A percentile compares a stretch with the other conserved stretches of the same genome.
phyloP scores from a whole-genome alignment of 768 basidiomycete genomes.

The Lentinula detonsa region DNA sequence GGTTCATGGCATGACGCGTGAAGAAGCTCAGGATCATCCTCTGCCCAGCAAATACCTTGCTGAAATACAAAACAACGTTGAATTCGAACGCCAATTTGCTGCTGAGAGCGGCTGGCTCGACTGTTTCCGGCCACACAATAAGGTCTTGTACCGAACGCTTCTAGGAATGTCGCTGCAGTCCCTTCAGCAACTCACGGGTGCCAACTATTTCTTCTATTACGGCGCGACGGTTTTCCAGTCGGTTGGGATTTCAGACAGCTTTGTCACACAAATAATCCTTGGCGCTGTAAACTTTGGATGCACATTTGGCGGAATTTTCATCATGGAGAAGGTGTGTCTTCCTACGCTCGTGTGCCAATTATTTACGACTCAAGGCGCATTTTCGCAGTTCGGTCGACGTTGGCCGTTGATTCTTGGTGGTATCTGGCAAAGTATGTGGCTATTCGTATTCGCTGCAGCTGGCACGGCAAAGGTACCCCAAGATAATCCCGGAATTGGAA shows the following conservation, averaged over 20 bases:
- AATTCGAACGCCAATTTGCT: constrained; percentile 35
- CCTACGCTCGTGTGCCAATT: background rate
- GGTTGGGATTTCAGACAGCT: constrained; percentile 64
- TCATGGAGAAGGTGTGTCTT: constrained; percentile 54
- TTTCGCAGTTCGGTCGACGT: constrained; percentile 53
- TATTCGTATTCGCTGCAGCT: constrained; percentile 69
- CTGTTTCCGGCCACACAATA: constrained; percentile 52
- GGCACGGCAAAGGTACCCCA: constrained; percentile 57
- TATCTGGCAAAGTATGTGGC: constrained; percentile 64
- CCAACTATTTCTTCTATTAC: constrained; percentile 55
- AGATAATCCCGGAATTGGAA: constrained; percentile 42
- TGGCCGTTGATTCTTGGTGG: constrained; percentile 62
- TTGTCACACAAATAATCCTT: constrained; percentile 69
- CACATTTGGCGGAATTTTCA: constrained; percentile 68
- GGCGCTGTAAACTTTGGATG: constrained; percentile 68
- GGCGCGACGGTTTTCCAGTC: constrained; percentile 61
- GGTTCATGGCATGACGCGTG: constrained; percentile 37
- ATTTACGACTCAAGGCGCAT: background rate
- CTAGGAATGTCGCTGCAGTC: constrained; percentile 62
- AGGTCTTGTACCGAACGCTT: constrained; percentile 58
- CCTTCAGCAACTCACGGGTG: constrained; percentile 68
- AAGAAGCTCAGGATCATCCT: constrained; percentile 31
- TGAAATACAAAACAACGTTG: constrained; percentile 48
- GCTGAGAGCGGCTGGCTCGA: constrained; percentile 46
- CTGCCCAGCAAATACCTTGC: constrained; percentile 43